Conservation (phyloP, 2,329 filamentous ascomycete genomes). For the Ophiosphaerella korrae region DNA sequence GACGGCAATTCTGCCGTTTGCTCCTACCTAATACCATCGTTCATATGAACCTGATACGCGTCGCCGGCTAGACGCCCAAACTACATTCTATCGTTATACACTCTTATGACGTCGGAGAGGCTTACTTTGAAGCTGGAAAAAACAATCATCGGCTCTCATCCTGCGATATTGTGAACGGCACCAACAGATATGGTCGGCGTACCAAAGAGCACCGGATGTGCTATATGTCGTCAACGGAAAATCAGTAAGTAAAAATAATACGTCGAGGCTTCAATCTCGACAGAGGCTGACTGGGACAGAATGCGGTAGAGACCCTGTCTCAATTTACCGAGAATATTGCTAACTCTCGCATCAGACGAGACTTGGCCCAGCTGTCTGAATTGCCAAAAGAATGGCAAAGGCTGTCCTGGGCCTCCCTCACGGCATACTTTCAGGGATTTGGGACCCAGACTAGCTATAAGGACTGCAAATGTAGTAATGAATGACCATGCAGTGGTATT, state of each 20-base stretch:
- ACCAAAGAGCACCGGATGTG: conserved; percentile 42
- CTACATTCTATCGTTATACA: background rate
- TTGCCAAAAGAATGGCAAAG: conserved; percentile 42
- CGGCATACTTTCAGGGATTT: conserved; percentile 41
- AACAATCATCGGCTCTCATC: background rate
- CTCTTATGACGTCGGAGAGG: background rate
- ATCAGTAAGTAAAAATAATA: conserved; percentile 31
- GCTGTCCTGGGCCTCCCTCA: conserved; percentile 40
- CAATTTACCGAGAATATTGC: conserved; percentile 5
- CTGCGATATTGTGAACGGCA: no score
- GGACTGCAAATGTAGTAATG: background rate
- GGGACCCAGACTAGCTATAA: conserved; percentile 23
- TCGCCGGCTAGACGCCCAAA: background rate
- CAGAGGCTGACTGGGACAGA: conserved; percentile 19
- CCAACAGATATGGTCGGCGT: conserved; percentile 38
- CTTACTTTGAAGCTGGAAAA: background rate
- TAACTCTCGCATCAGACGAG: conserved; percentile 34
- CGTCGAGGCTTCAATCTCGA: background rate
- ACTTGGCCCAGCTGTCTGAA: conserved; percentile 42
- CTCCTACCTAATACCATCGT: conserved; percentile 5
- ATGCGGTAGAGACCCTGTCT: conserved; percentile 18
- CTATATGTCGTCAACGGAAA: conserved; percentile 40
- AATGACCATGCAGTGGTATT: conserved; percentile 1
- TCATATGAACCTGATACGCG: background rate
- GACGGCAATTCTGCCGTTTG: conserved; percentile 11